Conservation (phyloP, 2,329 filamentous ascomycete genomes). For the Celoporthe dispersa region DNA sequence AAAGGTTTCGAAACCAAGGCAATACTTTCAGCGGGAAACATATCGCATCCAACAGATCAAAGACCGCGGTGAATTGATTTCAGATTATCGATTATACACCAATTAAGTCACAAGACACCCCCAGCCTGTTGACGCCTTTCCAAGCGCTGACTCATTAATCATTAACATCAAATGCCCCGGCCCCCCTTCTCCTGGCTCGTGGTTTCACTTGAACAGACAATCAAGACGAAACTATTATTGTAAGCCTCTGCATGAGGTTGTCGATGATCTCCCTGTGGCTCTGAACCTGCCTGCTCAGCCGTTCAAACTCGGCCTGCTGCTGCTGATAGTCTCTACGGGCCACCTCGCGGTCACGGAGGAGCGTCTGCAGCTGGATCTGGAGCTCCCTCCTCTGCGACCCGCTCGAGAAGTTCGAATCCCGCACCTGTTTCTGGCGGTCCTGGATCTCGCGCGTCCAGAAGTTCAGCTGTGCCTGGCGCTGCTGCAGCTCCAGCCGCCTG, state of each 20-base stretch:
- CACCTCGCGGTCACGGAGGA: slow-evolving; percentile 3
- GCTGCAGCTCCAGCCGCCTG: slow-evolving; percentile 7
- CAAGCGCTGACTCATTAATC: background rate
- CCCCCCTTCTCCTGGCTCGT: background rate
- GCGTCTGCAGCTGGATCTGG: slow-evolving; percentile 7
- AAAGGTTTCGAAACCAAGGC: background rate
- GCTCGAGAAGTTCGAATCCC: background rate
- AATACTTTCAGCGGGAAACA: background rate
- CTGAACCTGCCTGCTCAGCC: slow-evolving; percentile 4
- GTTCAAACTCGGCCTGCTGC: slow-evolving; percentile 11
- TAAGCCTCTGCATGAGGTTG: slow-evolving; percentile 10
- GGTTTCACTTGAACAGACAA: background rate
- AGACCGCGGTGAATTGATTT: background rate
- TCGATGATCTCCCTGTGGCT: slow-evolving; percentile 9
- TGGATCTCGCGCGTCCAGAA: slow-evolving; percentile 11
- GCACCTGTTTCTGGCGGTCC: slow-evolving; percentile 9
- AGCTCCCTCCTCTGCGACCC: slow-evolving; percentile 5
- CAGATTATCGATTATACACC: background rate
- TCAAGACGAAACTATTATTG: slow-evolving; percentile 10
- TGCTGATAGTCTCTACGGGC: background rate
- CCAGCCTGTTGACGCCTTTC: too few species aligned
- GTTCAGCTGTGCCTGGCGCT: slow-evolving; percentile 10
- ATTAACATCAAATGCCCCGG: background rate
- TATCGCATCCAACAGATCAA: background rate
- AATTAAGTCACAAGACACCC: background rate